Evolutionary conservation across 352 stramenopile genomes (phyloP).

Genomic region (Globisporangium uncinulatum): DNA sequence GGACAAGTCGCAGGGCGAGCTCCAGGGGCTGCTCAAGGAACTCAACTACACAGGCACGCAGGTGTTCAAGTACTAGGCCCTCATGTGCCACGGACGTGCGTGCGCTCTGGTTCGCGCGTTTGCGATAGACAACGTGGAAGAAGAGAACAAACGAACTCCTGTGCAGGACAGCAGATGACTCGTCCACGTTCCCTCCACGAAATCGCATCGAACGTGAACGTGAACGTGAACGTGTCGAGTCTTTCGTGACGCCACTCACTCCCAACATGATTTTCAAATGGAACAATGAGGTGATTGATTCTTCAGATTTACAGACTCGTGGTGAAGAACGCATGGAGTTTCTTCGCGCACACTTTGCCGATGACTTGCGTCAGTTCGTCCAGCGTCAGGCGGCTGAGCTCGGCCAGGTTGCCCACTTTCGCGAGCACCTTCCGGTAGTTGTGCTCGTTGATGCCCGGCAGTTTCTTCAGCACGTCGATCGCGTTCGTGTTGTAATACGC

Average conservation of each 20-base stretch:
- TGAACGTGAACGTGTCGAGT: not conserved
- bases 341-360: slow-evolving; percentile 67
- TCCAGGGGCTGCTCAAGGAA: slow-evolving; percentile 83
- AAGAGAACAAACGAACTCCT: not conserved
- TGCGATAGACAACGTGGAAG: not conserved
- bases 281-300: no score
- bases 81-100: not conserved
- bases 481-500: slow-evolving; percentile 88
- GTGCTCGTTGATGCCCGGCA: slow-evolving; percentile 94
- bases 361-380: slow-evolving; percentile 63
- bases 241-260: not conserved
- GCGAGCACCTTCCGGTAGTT: slow-evolving; percentile 85
- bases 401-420: slow-evolving; percentile 64
- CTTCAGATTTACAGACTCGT: slow-evolving; percentile 28
- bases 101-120: not conserved
- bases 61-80: slow-evolving; percentile 80
- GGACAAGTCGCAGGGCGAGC: slow-evolving; percentile 79
- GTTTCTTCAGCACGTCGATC: slow-evolving; percentile 91
- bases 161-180: not conserved
- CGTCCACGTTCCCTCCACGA: not conserved
- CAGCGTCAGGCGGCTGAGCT: slow-evolving; percentile 62
- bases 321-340: slow-evolving; percentile 82
- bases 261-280: not conserved
- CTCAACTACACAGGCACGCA: slow-evolving; percentile 72
- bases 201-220: slow-evolving; percentile 6